Evolutionary conservation across 805 yeast genomes (phyloP), one percentile per base, ranked within the genome.

Genomic region (Metschnikowia lochheadii): DNA sequence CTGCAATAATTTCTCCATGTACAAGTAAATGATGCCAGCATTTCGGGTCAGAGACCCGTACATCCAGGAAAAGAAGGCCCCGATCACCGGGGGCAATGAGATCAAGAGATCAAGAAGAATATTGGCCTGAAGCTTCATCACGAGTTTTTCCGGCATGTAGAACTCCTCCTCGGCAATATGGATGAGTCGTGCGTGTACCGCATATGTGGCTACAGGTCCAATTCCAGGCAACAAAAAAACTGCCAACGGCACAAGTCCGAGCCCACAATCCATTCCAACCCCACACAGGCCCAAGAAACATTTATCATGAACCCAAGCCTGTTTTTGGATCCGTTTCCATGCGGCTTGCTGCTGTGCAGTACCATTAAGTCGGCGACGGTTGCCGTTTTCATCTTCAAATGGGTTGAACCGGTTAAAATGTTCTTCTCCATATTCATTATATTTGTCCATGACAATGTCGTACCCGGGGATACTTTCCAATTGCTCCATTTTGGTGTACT

Each of bases 251-350:
- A 86, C 92, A 61, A 85, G 66, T 0, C 97, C 97, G 17, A 87
- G 58, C 1, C 94, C 92, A 56, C 89, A 77, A 67, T 83, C 90
- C 56, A 80, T 75, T 11, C 87, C 84, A 42, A 72, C 69, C 0
- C 75, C 73, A 51, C 83, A 84, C 55, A 91, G 84, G 0, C 96
- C 96, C 64, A 87, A 74, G 60, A 89, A 80, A 63, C 95, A 88
- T 56, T 79, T 78, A 64, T 92, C 98, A 63, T 92, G 90, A 14
- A 78, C 61, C 97, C 97, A 91, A 0, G 97, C 97, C 53, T 81
- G 77, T 46, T 70, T 75, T 61, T 85, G 91, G n/a, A 90, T 71
- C 23, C 65, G 69, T 62, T 84, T 86, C 95, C 94, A 92, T 36
- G 75, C 70, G 46, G 79, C 78, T 2, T 83, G 71, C 18, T 66